Evolutionary conservation across 2,329 filamentous ascomycete species (phyloP).

Genomic region (Microdochium paspali): DNA sequence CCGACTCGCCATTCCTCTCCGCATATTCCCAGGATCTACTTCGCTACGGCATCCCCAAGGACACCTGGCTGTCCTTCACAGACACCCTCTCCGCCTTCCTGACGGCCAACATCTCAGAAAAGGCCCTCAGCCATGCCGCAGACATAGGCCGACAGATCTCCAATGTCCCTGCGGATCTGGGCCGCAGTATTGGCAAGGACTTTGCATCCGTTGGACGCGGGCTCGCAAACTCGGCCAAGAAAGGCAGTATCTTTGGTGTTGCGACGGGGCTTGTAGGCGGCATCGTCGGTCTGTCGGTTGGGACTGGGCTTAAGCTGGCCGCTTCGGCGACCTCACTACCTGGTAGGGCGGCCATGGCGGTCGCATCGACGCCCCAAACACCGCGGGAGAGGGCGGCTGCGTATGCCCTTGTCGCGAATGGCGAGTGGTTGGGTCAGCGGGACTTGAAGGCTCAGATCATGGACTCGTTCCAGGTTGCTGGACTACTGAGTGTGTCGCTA

Average conservation of each 20-base stretch:
- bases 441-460: slow-evolving; percentile 26
- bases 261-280: slow-evolving; percentile 25
- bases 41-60: slow-evolving; percentile 17
- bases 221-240: slow-evolving; percentile 24
- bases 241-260: slow-evolving; percentile 29
- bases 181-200: slow-evolving; percentile 23
- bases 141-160: slow-evolving; percentile 27
- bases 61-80: slow-evolving; percentile 16
- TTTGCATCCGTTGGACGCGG: slow-evolving; percentile 26
- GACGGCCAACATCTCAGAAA: slow-evolving; percentile 31
- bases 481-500: slow-evolving; percentile 3
- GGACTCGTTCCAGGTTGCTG: slow-evolving; percentile 16
- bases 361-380: slow-evolving; percentile 27
- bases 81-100: slow-evolving; percentile 34
- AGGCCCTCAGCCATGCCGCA: slow-evolving; percentile 30
- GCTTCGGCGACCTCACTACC: slow-evolving; percentile 14
- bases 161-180: slow-evolving; percentile 22
- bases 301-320: slow-evolving; percentile 24
- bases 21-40: slow-evolving; percentile 29
- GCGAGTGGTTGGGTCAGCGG: slow-evolving; percentile 29
- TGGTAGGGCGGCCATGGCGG: slow-evolving; percentile 10
- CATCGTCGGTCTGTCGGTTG: slow-evolving; percentile 25
- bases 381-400: slow-evolving; percentile 29
- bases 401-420: slow-evolving; percentile 30
- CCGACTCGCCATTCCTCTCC: slow-evolving; percentile 26